These are phyloP conservation scores for Alternaria triticimaculans DNA, from an alignment of 2,329 filamentous ascomycete species.

Conservation along the genomic window DNA sequence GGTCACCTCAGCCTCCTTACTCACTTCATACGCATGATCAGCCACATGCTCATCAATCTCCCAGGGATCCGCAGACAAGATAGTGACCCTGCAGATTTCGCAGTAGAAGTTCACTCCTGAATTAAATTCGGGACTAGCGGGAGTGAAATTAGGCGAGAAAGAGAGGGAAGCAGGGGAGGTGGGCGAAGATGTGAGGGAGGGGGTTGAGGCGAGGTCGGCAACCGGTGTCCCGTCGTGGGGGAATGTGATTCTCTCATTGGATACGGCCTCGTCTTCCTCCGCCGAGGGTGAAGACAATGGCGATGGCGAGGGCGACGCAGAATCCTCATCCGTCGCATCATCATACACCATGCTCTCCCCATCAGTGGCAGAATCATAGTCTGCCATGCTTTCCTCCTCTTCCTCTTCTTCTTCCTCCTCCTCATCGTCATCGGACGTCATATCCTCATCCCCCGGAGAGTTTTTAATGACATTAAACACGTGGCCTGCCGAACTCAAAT, in stretches of 20 bases:
- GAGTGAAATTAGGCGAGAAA: not conserved
- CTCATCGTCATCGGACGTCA: not conserved
- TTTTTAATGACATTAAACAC: not conserved
- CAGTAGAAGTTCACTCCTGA: not conserved
- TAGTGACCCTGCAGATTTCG: not conserved
- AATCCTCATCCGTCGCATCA: not conserved
- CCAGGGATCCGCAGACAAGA: not conserved
- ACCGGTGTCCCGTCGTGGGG: not conserved
- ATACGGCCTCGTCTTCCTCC: no score
- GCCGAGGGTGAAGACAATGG: not conserved
- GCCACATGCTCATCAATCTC: not conserved
- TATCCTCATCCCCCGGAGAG: not conserved
- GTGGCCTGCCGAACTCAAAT: not conserved
- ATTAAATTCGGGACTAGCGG: not conserved
- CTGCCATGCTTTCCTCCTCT: not conserved
- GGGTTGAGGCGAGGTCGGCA: not conserved
- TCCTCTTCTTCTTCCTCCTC: not conserved
- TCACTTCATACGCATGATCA: fast-evolving
- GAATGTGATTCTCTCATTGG: not conserved
- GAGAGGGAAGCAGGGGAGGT: not conserved
- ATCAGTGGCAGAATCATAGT: not conserved
- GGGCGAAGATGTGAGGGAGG: not conserved
- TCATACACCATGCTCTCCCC: not conserved
- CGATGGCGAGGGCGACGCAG: not conserved
- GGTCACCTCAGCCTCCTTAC: not conserved